Evolutionary conservation across 2,329 filamentous ascomycete genomes (phyloP), one percentile per base, ranked within the genome.

Genomic region (Penicillium sclerotiorum): DNA sequence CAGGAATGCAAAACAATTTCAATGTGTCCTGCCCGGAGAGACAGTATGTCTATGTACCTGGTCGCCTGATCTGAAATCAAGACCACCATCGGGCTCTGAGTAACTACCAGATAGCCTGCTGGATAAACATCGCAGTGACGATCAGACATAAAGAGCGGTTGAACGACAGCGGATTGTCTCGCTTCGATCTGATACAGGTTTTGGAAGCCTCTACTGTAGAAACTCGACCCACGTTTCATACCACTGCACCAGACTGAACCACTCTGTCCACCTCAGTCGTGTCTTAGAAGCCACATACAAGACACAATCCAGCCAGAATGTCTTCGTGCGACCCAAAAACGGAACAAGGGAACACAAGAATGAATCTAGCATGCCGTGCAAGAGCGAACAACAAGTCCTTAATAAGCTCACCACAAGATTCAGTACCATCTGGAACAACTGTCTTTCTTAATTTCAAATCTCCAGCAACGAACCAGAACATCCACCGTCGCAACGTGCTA

Each of bases 141-240:
- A n/a, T n/a, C n/a, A n/a, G n/a, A n/a, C n/a, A n/a, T 40, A 17
- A 15, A 18, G 15, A 39, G 7, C 13, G 40, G 38, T 52, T 25
- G 45, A 47, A 54, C 45, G n/a, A 33, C 49, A 52, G 33, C 20
- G 30, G 15, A 42, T 30, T 46, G 41, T 52, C 45, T 54, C 27
- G 35, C 42, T 25, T 9, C 6, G 8, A 38, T 12, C 17, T 44
- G 32, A 27, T 27, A 37, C 22, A 28, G 8, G 23, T 20, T 25
- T 41, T 3, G 25, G 15, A 41, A 28, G 11, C 8, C n/a, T 8
- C 23, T 12, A 18, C 15, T 15, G 20, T 42, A 22, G 27, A 13
- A 12, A 5, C n/a, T n/a, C n/a, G 11, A 12, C 15, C 40, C 27
- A 13, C 25, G 6, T 33, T 22, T 32, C 6, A 43, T 32, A 8